A percentile compares a stretch with the other conserved stretches of the same genome.
These are phyloP conservation scores for Glarea lozoyensis DNA, from an alignment of 495 filamentous ascomycete species.

Conservation along the genomic window DNA sequence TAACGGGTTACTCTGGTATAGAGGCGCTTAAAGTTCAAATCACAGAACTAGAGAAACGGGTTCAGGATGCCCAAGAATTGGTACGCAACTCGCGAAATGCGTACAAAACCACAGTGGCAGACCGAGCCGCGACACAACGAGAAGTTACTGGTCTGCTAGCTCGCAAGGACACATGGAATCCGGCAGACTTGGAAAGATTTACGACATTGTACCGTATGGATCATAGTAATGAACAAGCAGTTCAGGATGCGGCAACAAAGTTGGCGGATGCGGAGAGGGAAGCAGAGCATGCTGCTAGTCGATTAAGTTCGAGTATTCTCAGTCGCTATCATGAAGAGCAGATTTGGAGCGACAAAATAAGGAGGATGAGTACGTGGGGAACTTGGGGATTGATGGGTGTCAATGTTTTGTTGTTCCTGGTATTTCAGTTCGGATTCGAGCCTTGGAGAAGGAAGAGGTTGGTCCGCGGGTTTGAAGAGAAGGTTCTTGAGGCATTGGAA, in stretches of 20 bases:
- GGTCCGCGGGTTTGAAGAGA: constrained; percentile 67
- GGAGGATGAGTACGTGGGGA: constrained; percentile 93
- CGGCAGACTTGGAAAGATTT: constrained; percentile 86
- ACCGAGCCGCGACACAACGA: constrained; percentile 78
- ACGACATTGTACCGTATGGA: constrained; percentile 86
- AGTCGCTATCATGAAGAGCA: constrained; percentile 97
- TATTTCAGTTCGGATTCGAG: constrained; percentile 88
- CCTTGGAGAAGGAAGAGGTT: constrained; percentile 79
- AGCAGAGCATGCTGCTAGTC: constrained; percentile 63
- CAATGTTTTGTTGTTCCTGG: constrained; percentile 81
- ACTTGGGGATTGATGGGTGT: constrained; percentile 98
- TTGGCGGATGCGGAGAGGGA: constrained; percentile 66
- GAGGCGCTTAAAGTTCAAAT: constrained; percentile 76
- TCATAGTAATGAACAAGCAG: constrained; percentile 86
- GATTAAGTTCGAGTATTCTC: constrained; percentile 70
- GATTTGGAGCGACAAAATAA: constrained; percentile 97
- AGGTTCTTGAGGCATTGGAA: constrained; percentile 75
- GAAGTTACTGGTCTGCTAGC: constrained; percentile 93
- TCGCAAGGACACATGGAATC: constrained; percentile 85
- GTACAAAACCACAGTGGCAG: constrained; percentile 69
- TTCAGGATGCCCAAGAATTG: constrained; percentile 50
- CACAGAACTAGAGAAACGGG: constrained; percentile 54
- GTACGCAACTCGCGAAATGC: constrained; percentile 62
- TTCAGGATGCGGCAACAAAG: constrained; percentile 60
- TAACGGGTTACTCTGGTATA: constrained; percentile 92